Percentiles rank a stretch among this genome's conserved stretches.
phyloP scores from a whole-genome alignment of 2,329 filamentous ascomycete species.

The Macrophomina tecta region DNA sequence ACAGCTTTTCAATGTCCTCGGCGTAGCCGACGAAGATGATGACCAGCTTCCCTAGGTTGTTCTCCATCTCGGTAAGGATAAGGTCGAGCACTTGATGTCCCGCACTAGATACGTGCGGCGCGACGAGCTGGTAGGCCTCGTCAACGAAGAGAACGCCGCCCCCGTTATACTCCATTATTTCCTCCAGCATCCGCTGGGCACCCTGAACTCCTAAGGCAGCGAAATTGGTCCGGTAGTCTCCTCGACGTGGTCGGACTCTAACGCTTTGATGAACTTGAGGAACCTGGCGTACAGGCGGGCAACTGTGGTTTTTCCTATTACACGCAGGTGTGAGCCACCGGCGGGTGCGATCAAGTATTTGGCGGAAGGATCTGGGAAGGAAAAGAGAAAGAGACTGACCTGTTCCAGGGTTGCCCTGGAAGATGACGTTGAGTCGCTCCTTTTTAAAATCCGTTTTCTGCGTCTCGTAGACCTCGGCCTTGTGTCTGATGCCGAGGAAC shows the following conservation, averaged over 20 bases:
- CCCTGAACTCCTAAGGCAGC: neutral
- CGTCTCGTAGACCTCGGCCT: constrained; percentile 64
- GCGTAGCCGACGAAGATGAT: constrained; percentile 77
- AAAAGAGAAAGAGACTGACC: constrained; percentile 50
- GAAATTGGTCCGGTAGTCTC: neutral
- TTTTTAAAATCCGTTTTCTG: constrained; percentile 62
- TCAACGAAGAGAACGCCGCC: constrained; percentile 79
- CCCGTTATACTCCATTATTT: constrained; percentile 58
- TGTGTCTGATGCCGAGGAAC: constrained; percentile 67
- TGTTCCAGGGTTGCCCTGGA: constrained; percentile 78
- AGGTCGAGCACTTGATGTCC: constrained; percentile 72
- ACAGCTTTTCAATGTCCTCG: constrained; percentile 78
- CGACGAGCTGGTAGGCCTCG: constrained; percentile 76
- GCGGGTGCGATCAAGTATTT: neutral
- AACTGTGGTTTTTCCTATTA: constrained; percentile 72
- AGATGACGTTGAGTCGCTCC: constrained; percentile 66
- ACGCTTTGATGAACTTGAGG: constrained; percentile 64
- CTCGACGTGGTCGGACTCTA: neutral
- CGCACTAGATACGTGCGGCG: constrained; percentile 58
- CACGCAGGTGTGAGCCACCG: neutral
- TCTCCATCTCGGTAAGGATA: constrained; percentile 74
- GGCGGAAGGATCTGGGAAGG: neutral
- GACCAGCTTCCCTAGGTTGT: constrained; percentile 70
- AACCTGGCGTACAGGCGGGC: constrained; percentile 73
- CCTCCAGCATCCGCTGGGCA: constrained; percentile 29